Conservation (phyloP, 805 yeast species). For the Candida oleophila region DNA sequence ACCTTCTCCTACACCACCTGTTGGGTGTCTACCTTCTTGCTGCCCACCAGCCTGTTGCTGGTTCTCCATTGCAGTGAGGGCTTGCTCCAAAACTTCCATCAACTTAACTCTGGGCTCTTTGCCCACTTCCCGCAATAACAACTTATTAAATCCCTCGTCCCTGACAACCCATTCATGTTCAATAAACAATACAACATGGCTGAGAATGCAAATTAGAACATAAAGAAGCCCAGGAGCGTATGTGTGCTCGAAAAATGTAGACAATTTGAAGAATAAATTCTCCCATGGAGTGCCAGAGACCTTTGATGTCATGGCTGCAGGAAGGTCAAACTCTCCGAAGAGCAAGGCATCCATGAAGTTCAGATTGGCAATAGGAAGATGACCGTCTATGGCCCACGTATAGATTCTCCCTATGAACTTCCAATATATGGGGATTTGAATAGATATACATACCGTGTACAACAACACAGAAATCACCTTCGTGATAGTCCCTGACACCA, state of each 20-base stretch:
- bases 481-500: conserved; percentile 12
- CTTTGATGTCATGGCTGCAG: background rate
- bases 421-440: conserved; percentile 61
- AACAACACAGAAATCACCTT: conserved; percentile 26
- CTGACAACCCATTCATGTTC: conserved; percentile 70
- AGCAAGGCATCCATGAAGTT: conserved; percentile 30
- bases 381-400: conserved; percentile 57
- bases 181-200: conserved; percentile 49
- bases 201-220: conserved; percentile 37
- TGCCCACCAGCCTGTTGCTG: conserved; percentile 4
- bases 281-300: conserved; percentile 12
- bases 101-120: conserved; percentile 45
- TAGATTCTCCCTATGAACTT: conserved; percentile 51
- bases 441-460: conserved; percentile 39
- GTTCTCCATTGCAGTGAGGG: conserved; percentile 10
- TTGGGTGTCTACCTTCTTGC: background rate
- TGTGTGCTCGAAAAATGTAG: conserved; percentile 28
- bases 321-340: conserved; percentile 27
- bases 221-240: conserved; percentile 39
- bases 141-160: conserved; percentile 65
- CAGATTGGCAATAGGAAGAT: conserved; percentile 40
- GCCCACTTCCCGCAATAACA: conserved; percentile 61
- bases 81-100: conserved; percentile 35
- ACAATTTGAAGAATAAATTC: conserved; percentile 6
- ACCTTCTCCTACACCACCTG: conserved; percentile 19